Percentiles rank a stretch among this genome's conserved stretches.
Evolutionary conservation across 176 grass and related monocot genomes (phyloP).

Genomic region (Microstegium vimineum): DNA sequence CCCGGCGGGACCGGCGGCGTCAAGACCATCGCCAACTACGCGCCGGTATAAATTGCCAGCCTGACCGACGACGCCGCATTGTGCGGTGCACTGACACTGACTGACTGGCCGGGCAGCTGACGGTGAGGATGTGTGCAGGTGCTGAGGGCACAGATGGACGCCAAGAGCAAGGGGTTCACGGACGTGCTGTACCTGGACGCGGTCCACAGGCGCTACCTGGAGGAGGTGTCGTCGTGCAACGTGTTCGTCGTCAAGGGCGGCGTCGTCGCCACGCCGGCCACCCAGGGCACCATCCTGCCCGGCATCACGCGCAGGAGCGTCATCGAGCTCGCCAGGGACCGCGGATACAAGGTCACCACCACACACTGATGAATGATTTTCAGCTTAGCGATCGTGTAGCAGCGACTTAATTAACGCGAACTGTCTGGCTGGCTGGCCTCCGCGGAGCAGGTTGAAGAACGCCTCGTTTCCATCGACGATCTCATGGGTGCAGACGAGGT

Average conservation of each 20-base stretch:
- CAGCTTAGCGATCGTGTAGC: no score
- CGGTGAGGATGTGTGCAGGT: conserved; percentile 29
- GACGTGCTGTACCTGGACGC: conserved; percentile 94
- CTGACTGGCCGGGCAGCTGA: background rate
- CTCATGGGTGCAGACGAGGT: conserved; percentile 70
- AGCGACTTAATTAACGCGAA: no score
- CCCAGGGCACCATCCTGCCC: conserved; percentile 72
- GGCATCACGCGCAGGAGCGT: conserved; percentile 93
- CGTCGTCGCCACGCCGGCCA: conserved; percentile 57
- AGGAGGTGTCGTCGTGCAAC: conserved; percentile 94
- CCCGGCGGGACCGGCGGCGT: conserved; percentile 86
- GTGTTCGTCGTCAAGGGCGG: conserved; percentile 75
- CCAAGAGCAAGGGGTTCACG: conserved; percentile 71
- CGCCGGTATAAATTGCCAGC: no score
- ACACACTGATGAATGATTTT: no score
- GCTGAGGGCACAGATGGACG: conserved; percentile 60
- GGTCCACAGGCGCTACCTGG: conserved; percentile 68
- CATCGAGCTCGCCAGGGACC: conserved; percentile 69
- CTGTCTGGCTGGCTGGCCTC: background rate
- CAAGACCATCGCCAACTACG: conserved; percentile 93
- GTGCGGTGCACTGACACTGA: background rate
- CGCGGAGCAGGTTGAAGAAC: conserved; percentile 59
- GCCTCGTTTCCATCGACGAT: conserved; percentile 66
- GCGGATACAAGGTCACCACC: conserved; percentile 66
- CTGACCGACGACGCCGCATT: background rate